These are phyloP conservation scores for Flagelloscypha sp. DNA, from an alignment of 768 basidiomycete genomes.

Conservation along the genomic window DNA sequence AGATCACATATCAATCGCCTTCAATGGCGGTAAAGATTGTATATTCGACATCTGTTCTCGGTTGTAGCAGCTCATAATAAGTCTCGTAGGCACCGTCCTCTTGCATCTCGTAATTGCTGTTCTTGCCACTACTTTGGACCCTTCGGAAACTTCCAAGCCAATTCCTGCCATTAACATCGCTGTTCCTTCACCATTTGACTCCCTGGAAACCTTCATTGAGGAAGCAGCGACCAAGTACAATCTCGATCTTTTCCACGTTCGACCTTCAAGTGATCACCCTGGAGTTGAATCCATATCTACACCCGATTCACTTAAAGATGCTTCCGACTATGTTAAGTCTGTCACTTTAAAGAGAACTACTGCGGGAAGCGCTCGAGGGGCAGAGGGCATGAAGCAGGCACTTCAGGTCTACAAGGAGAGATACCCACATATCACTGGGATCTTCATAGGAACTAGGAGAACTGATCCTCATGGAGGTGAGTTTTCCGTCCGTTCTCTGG, in stretches of 20 bases:
- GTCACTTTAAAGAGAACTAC: too few relatives aligned
- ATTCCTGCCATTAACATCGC: slow-evolving; percentile 82
- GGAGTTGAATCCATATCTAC: slow-evolving; percentile 44
- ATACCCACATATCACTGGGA: slow-evolving; percentile 64
- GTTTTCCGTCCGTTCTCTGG: slow-evolving; percentile 16
- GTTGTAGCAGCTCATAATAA: slow-evolving; percentile 2
- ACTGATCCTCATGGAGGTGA: slow-evolving; percentile 91
- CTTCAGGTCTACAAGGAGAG: slow-evolving; percentile 61
- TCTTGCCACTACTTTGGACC: slow-evolving; percentile 38
- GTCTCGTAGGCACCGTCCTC: slow-evolving; percentile 79
- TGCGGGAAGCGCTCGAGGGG: slow-evolving; percentile 52
- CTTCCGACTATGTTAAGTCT: slow-evolving; percentile 21
- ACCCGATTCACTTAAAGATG: slow-evolving; percentile 19
- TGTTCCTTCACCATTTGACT: slow-evolving; percentile 78
- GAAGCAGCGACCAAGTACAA: slow-evolving; percentile 53
- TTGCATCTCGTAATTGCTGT: slow-evolving; percentile 80
- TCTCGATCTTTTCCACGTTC: slow-evolving; percentile 64
- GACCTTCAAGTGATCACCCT: slow-evolving; percentile 30
- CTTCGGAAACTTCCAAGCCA: slow-evolving; percentile 28
- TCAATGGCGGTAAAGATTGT: slow-evolving; percentile 99
- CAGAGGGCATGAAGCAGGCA: slow-evolving; percentile 73
- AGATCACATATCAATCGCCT: slow-evolving; percentile 76
- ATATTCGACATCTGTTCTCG: slow-evolving; percentile 19
- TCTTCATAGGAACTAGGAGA: slow-evolving; percentile 83
- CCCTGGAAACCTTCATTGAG: slow-evolving; percentile 78